These are phyloP conservation scores for Kwoniella sp. DNA, from an alignment of 768 basidiomycete genomes.

Conservation along the genomic window DNA sequence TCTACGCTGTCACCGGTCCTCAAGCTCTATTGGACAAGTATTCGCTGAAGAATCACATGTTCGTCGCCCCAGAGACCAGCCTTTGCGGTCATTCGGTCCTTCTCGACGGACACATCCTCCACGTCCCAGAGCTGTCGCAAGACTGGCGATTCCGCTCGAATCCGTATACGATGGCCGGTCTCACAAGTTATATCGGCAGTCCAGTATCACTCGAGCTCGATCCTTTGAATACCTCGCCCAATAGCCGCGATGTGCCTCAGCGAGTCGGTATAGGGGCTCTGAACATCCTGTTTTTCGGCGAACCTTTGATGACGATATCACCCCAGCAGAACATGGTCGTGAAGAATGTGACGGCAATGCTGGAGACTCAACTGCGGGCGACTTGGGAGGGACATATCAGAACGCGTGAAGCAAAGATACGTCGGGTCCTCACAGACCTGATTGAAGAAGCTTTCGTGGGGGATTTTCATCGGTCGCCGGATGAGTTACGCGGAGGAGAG, in stretches of 20 bases:
- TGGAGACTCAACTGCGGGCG: conserved; percentile 39
- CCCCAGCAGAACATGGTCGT: conserved; percentile 29
- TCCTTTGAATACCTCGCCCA: conserved; percentile 9
- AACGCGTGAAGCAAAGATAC: conserved; percentile 34
- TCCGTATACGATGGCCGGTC: conserved; percentile 23
- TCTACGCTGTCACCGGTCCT: conserved; percentile 12
- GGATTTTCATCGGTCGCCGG: not conserved
- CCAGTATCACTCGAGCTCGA: conserved; percentile 26
- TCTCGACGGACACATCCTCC: not conserved
- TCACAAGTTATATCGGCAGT: conserved; percentile 33
- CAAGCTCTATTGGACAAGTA: conserved; percentile 1
- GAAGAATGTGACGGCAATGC: conserved; percentile 27
- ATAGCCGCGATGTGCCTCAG: not conserved
- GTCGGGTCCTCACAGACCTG: conserved; percentile 34
- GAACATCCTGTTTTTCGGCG: conserved; percentile 19
- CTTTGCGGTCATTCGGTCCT: conserved; percentile 29
- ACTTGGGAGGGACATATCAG: conserved; percentile 45
- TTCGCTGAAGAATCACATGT: conserved; percentile 1
- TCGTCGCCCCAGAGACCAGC: conserved; percentile 13
- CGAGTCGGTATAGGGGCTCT: conserved; percentile 17
- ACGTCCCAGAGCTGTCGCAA: conserved; percentile 7
- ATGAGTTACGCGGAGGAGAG: not conserved
- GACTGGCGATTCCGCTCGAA: conserved; percentile 27
- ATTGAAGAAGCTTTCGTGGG: conserved; percentile 35
- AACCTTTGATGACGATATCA: conserved; percentile 7